Base-by-base conservation (phyloP, 2,329 filamentous ascomycete species). In the Aspergillus transmontanensis region DNA sequence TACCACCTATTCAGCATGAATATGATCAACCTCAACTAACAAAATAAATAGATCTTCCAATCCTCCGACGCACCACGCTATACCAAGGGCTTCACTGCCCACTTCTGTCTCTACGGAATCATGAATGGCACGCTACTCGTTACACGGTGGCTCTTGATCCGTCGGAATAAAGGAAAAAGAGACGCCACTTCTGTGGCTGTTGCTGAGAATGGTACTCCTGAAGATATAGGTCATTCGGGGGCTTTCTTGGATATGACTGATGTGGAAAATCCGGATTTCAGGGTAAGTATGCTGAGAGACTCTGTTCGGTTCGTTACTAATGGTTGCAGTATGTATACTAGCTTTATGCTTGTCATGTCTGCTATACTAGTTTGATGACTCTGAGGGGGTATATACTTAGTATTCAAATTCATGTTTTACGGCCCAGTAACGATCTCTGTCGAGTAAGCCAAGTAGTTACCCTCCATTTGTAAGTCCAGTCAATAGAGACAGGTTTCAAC, bases 1-100 rank as follows among this genome's bases (percentile, higher is more conserved):
- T 23, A 28, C 14, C 6, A 28, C n/a, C 12, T 0, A 0, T 9
- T 28, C 2, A 26, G 0, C 23, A 16, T 7, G 5, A 28, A 2
- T 5, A 19, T 14, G 6, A 2, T 4, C 21, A 2, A 16, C 0
- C 12, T 16, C 4, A 28, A 19, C 23, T 48, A 26, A 48, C 21
- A 7, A 4, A 19, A 23, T 1, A 19, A 14, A 28, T 7, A 48
- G 45, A 48, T 48, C 11, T 48, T 48, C 6, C 45, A 48, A 10
- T 53, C 50, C 19, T 34, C 28, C 11, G 50, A 53, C 4, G 50
- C 50, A 30, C 50, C 50, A 14, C 50, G 50, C 7, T 53, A 53
- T 12, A 21, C 26, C 16, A 30, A 30, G 16, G 50, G 50, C 7
- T 53, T 53, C 14, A 48, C 23, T 6, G 45, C 45, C 12, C 45